Evolutionary conservation across 2,329 filamentous ascomycete species (phyloP).

Genomic region (Orbilia ellipsospora): DNA sequence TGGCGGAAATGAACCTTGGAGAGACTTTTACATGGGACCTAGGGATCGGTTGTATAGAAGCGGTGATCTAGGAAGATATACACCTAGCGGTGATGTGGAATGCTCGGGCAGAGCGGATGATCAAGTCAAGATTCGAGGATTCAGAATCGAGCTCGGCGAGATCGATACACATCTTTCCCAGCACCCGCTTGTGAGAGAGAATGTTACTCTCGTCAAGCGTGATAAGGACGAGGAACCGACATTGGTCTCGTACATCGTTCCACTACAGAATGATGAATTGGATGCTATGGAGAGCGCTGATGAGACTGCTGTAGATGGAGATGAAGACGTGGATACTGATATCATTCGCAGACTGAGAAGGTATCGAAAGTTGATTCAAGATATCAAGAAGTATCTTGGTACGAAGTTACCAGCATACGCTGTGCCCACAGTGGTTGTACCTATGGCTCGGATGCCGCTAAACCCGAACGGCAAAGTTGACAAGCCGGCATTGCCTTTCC

Average conservation of each 20-base stretch:
- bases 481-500: constrained; percentile 81
- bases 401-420: constrained; percentile 78
- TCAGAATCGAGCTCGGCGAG: constrained; percentile 92
- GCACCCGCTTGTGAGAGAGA: constrained; percentile 81
- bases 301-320: constrained; percentile 68
- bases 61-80: constrained; percentile 84
- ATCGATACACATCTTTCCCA: constrained; percentile 85
- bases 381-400: constrained; percentile 75
- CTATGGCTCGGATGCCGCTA: constrained; percentile 77
- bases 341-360: constrained; percentile 70
- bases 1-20: constrained; percentile 76
- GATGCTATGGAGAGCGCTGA: constrained; percentile 61
- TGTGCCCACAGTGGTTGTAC: constrained; percentile 78
- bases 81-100: constrained; percentile 76
- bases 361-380: constrained; percentile 71
- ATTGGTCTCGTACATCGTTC: constrained; percentile 89
- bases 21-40: constrained; percentile 80
- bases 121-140: constrained; percentile 96
- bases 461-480: constrained; percentile 90
- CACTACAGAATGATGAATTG: constrained; percentile 61
- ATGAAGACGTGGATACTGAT: constrained; percentile 68
- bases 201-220: constrained; percentile 83
- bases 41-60: constrained; percentile 87
- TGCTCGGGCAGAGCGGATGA: constrained; percentile 83
- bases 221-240: constrained; percentile 86